These are phyloP conservation scores for Cladophialophora yegresii DNA, from an alignment of 2,329 filamentous ascomycete genomes.

Conservation along the genomic window DNA sequence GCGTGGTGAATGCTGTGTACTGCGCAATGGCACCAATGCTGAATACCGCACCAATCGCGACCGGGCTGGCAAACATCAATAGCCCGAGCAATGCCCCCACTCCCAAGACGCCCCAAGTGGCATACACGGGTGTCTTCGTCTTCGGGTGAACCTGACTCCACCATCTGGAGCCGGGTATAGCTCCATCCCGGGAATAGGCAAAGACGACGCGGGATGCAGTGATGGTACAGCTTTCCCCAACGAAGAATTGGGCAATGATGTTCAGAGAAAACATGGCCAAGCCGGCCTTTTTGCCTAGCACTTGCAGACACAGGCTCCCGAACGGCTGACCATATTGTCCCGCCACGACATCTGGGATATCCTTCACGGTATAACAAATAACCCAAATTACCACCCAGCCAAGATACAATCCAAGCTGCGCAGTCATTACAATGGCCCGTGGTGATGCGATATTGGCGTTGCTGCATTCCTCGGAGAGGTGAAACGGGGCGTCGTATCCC, in stretches of 20 bases:
- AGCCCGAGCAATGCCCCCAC: conserved; percentile 38
- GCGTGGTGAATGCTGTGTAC: conserved; percentile 39
- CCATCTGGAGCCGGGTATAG: conserved; percentile 37
- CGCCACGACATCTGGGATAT: conserved; percentile 39
- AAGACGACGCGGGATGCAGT: conserved; percentile 39
- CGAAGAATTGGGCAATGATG: conserved; percentile 40
- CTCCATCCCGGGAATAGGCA: conserved; percentile 40
- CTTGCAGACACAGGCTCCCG: conserved; percentile 40
- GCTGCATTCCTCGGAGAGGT: conserved; percentile 41
- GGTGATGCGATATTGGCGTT: conserved; percentile 41
- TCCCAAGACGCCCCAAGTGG: conserved; percentile 39
- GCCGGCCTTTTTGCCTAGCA: conserved; percentile 39
- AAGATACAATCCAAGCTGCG: conserved; percentile 37
- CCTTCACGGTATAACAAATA: conserved; percentile 40
- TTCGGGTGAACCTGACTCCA: conserved; percentile 38
- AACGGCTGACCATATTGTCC: conserved; percentile 41
- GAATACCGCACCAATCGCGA: conserved; percentile 41
- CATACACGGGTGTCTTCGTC: conserved; percentile 40
- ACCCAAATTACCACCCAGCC: conserved; percentile 40
- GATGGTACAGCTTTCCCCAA: conserved; percentile 40
- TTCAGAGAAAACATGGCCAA: conserved; percentile 41
- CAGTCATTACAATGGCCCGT: conserved; percentile 41
- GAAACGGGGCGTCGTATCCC: conserved; percentile 41
- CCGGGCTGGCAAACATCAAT: conserved; percentile 39
- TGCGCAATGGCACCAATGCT: conserved; percentile 39